Conservation (phyloP, 1,139 yeast species). For the Pichia sp. region DNA sequence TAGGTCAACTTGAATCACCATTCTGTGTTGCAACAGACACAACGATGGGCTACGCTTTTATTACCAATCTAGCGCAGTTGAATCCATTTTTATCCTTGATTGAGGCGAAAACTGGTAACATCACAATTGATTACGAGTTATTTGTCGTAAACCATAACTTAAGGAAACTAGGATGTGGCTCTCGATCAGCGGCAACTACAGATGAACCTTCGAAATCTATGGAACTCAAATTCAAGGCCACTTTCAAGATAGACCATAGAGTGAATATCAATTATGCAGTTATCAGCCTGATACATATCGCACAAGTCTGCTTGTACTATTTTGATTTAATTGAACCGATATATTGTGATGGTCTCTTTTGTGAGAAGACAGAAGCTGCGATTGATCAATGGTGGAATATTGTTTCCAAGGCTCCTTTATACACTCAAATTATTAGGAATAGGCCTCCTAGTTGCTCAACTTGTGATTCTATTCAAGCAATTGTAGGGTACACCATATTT, state of each 20-base stretch:
- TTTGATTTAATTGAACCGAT: slow-evolving; percentile 64
- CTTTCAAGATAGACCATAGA: slow-evolving; percentile 51
- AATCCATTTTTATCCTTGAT: slow-evolving; percentile 63
- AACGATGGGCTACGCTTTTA: slow-evolving; percentile 54
- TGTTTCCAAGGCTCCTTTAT: slow-evolving; percentile 40
- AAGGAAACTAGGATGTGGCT: slow-evolving; percentile 73
- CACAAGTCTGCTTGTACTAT: slow-evolving; percentile 72
- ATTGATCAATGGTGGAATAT: slow-evolving; percentile 75
- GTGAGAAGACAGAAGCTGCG: slow-evolving; percentile 69
- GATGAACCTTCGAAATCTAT: slow-evolving; percentile 67
- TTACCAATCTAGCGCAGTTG: slow-evolving; percentile 72
- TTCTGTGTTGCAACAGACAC: slow-evolving; percentile 52
- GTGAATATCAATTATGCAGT: slow-evolving; percentile 62
- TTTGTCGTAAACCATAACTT: slow-evolving; percentile 73
- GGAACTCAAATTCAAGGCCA: slow-evolving; percentile 74
- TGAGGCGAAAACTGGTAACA: slow-evolving; percentile 56
- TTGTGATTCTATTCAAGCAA: slow-evolving; percentile 33
- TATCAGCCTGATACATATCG: slow-evolving; percentile 61
- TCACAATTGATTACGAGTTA: slow-evolving; percentile 40
- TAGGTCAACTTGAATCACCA: slow-evolving; percentile 54
- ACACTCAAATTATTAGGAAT: slow-evolving; percentile 30
- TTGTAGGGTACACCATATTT: slow-evolving; percentile 62
- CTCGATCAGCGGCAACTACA: slow-evolving; percentile 69
- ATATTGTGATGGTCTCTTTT: slow-evolving; percentile 77
- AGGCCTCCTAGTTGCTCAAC: slow-evolving; percentile 31